A percentile compares a stretch with the other conserved stretches of the same genome.
These are phyloP conservation scores for Colletotrichum sp. DNA, from an alignment of 2,329 filamentous ascomycete species.

Conservation along the genomic window DNA sequence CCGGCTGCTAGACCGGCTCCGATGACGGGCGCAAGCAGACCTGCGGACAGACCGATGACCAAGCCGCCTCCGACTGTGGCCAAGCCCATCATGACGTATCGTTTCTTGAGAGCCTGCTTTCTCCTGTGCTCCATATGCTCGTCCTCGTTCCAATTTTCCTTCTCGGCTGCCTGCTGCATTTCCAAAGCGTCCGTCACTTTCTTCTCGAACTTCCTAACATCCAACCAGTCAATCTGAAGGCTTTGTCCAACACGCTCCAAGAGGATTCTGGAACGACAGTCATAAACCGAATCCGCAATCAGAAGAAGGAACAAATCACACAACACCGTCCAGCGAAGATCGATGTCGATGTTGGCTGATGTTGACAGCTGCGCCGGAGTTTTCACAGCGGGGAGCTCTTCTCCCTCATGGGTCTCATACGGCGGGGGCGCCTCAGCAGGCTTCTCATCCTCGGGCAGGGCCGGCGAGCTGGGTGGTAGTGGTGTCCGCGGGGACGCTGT, in stretches of 20 bases:
- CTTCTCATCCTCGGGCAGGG: constrained; percentile 44
- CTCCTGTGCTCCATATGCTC: constrained; percentile 88
- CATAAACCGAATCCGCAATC: constrained; percentile 96
- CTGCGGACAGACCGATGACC: constrained; percentile 93
- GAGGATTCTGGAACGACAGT: constrained; percentile 83
- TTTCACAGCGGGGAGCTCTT: constrained; percentile 79
- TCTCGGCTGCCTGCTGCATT: constrained; percentile 94
- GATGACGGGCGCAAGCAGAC: constrained; percentile 89
- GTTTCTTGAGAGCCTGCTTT: constrained; percentile 80
- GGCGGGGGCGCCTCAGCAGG: constrained; percentile 59
- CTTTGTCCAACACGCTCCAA: constrained; percentile 83
- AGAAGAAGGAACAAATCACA: constrained; percentile 95
- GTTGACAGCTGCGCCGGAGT: constrained; percentile 83
- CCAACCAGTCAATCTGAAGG: constrained; percentile 84
- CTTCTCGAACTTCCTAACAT: constrained; percentile 97
- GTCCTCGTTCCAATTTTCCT: constrained; percentile 97
- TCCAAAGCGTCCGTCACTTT: constrained; percentile 95
- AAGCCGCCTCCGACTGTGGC: constrained; percentile 94
- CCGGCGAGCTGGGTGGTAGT: constrained; percentile 26
- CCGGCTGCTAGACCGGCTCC: constrained; percentile 92
- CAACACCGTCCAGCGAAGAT: constrained; percentile 94
- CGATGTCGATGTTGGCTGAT: constrained; percentile 88
- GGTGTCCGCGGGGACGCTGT: constrained; percentile 1
- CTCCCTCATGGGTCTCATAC: constrained; percentile 67
- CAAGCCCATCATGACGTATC: constrained; percentile 94